phyloP scores from a whole-genome alignment of 306 rosid genomes.

The Medicago ruthenica region DNA sequence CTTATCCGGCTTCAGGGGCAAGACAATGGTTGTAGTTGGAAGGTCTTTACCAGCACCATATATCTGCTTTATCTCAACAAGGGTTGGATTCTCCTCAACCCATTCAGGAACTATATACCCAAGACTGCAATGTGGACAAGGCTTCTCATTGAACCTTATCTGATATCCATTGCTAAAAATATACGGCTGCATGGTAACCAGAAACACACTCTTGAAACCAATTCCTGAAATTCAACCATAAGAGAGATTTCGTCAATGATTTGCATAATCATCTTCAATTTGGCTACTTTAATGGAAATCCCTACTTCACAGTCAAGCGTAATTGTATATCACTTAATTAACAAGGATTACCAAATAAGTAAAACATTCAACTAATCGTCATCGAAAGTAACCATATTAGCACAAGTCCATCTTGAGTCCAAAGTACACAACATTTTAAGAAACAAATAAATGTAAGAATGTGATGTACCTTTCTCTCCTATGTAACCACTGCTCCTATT shows the following conservation, averaged over 20 bases:
- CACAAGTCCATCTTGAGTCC: neutral
- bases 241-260: constrained; percentile 9
- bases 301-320: neutral
- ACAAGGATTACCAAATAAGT: neutral
- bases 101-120: constrained; percentile 92
- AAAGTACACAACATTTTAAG: neutral
- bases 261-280: neutral
- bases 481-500: constrained; percentile 69
- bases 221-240: constrained; percentile 66
- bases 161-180: constrained; percentile 86
- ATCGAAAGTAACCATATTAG: neutral
- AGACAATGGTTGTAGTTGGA: constrained; percentile 68
- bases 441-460: neutral
- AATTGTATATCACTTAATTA: neutral
- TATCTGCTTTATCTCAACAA: constrained; percentile 52
- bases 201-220: constrained; percentile 92
- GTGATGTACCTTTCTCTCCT: constrained; percentile 76
- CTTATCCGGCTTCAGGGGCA: constrained; percentile 76
- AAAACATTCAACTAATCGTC: neutral
- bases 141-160: constrained; percentile 69
- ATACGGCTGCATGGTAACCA: constrained; percentile 67
- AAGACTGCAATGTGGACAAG: constrained; percentile 70
- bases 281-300: neutral
- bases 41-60: constrained; percentile 45
- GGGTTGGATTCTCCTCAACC: constrained; percentile 71